Evolutionary conservation across 306 rosid genomes (phyloP), one percentile per base, ranked within the genome.

Genomic region (Gastrolobium villosum): DNA sequence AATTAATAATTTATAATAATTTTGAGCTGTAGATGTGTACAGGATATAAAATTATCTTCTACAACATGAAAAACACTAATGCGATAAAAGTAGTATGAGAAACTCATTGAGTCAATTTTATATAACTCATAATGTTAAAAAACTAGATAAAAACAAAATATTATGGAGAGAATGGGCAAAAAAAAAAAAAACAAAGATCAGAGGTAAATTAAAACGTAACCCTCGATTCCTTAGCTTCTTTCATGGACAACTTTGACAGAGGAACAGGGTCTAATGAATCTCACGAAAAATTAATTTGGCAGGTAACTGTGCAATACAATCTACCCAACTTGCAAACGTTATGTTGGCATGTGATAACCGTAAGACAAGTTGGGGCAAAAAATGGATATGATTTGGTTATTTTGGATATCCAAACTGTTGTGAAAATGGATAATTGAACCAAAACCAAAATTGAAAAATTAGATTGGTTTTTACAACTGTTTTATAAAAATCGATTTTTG

Each of bases 321-420:
- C 61, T 32, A 64, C 10, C 70, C 20, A 75, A 57, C 32, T 10
- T 41, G 30, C 44, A 39, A 59, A 56, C 26, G 62, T 67, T 54
- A 68, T 72, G 65, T 68, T 77, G 34, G 74, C 50, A 62, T n/a
- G n/a, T n/a, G 71, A 53, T 50, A 76, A 70, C 10, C 40, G 8
- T 30, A 37, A 68, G 46, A 65, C 34, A 74, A 68, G 32, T 61
- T 50, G 3, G 41, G n/a, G n/a, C n/a, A n/a, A n/a, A n/a, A n/a
- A n/a, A n/a, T n/a, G n/a, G n/a, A n/a, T n/a, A n/a, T n/a, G n/a
- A n/a, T n/a, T n/a, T n/a, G n/a, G n/a, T n/a, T n/a, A n/a, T n/a
- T n/a, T n/a, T n/a, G n/a, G n/a, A n/a, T n/a, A n/a, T n/a, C n/a
- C n/a, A n/a, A n/a, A n/a, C n/a, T n/a, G n/a, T n/a, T n/a, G n/a